Evolutionary conservation across 345 rosid genomes (phyloP).

Genomic region (Gossypium arboreum): DNA sequence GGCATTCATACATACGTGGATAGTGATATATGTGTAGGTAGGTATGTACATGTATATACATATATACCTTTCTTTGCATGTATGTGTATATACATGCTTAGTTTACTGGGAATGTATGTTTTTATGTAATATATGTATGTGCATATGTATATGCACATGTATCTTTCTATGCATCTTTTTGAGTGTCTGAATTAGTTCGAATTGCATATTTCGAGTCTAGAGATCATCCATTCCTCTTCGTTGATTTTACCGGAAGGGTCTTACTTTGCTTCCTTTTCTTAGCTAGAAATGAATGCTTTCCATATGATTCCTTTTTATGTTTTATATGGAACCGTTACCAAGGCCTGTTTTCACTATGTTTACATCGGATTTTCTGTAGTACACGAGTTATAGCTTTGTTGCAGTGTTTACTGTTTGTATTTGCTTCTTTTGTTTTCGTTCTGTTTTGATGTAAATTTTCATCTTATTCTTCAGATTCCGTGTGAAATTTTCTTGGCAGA

Average conservation of each 20-base stretch:
- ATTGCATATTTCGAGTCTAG: background rate
- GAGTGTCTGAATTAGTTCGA: background rate
- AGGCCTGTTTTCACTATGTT: background rate
- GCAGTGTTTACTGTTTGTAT: background rate
- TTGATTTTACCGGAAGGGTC: too few species aligned
- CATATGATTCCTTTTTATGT: too few species aligned
- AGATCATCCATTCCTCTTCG: too few species aligned
- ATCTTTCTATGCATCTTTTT: background rate
- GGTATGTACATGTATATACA: too few species aligned
- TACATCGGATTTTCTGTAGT: conserved; percentile 2
- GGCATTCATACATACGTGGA: background rate
- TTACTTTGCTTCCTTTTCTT: too few species aligned
- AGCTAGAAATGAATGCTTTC: too few species aligned
- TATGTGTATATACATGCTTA: background rate
- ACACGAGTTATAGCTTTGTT: conserved; percentile 7
- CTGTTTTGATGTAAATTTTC: conserved; percentile 21
- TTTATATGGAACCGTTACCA: background rate
- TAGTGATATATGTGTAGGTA: too few species aligned
- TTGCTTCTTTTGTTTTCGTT: background rate
- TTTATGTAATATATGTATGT: too few species aligned
- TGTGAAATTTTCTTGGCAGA: conserved; percentile 19
- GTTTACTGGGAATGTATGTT: background rate
- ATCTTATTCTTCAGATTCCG: conserved; percentile 29
- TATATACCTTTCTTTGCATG: too few species aligned
- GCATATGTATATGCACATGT: background rate